Conservation (phyloP, 2,329 filamentous ascomycete species). For the Pyricularia sp. region DNA sequence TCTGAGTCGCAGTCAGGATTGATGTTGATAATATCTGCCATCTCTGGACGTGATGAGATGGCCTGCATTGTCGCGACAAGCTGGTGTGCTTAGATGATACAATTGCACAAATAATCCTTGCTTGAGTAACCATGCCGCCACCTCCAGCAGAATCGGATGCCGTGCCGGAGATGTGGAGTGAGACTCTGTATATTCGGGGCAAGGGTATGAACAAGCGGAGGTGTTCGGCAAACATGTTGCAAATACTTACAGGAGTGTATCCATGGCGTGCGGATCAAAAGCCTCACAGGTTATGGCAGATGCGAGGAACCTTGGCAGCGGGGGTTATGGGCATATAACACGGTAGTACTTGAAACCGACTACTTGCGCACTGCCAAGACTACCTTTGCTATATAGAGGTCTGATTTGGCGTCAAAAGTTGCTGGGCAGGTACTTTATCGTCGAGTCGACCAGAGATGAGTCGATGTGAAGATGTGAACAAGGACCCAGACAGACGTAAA, state of each 20-base stretch:
- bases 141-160: not conserved
- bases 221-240: not conserved
- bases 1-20: not conserved
- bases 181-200: not conserved
- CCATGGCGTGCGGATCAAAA: constrained; percentile 2
- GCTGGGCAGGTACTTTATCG: not conserved
- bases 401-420: not conserved
- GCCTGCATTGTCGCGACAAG: not conserved
- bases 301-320: not conserved
- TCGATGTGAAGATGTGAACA: not conserved
- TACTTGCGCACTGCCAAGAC: not conserved
- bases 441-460: not conserved
- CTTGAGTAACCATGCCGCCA: not conserved
- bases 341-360: not conserved
- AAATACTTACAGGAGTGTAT: constrained; percentile 7
- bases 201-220: not conserved
- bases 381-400: not conserved
- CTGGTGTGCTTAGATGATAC: not conserved
- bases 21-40: not conserved
- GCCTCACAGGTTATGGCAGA: not conserved
- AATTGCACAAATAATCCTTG: not conserved
- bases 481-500: not conserved
- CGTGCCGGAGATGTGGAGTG: not conserved
- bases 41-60: not conserved
- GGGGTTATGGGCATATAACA: not conserved